Base-by-base conservation (phyloP, 805 yeast genomes). In the Hanseniaspora osmophila region DNA sequence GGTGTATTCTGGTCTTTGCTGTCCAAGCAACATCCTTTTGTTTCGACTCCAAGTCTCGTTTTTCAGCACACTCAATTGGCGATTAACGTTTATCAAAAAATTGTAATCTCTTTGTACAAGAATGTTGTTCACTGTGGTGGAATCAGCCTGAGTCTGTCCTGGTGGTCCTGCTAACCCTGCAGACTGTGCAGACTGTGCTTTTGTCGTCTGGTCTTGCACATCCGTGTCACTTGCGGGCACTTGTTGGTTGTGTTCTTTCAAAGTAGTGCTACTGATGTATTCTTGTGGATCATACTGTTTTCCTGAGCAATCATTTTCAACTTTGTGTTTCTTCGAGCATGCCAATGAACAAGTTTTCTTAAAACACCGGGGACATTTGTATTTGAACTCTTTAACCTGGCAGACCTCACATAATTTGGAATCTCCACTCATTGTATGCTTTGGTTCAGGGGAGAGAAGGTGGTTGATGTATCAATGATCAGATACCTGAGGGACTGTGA, bases 31-130 rank as follows among this genome's bases (percentile, higher is more conserved):
- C 6, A 43, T 45, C 41, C 47, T 41, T 53, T 62, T 69, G 41
- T 73, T 73, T 47, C 65, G 70, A 6, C 64, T 54, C 46, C 57
- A 51, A 10, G 67, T 60, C 55, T 80, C 90, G 0, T 60, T 60
- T 52, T 75, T 78, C 7, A 77, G 74, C 13, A 84, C 59, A n/a
- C 70, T 69, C 12, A 86, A 66, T 2, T 69, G 60, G 40, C 96
- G 64, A 42, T 78, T 78, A 45, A 84, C 53, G 17, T 64, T 66
- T 47, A 74, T 66, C 30, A 88, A 62, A 55, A 84, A 84, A 56
- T 84, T 81, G 60, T 86, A 88, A 58, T 88, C 96, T 49, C 96
- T 63, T 56, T 87, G 86, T 6, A 87, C 74, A 41, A 66, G 50
- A 11, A 55, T 41, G 33, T 67, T 60, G 18, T 58, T 35, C 11